A percentile compares a stretch with the other conserved stretches of the same genome.
phyloP scores from a whole-genome alignment of 177 flowering plant species.

The Vitis hybrid region DNA sequence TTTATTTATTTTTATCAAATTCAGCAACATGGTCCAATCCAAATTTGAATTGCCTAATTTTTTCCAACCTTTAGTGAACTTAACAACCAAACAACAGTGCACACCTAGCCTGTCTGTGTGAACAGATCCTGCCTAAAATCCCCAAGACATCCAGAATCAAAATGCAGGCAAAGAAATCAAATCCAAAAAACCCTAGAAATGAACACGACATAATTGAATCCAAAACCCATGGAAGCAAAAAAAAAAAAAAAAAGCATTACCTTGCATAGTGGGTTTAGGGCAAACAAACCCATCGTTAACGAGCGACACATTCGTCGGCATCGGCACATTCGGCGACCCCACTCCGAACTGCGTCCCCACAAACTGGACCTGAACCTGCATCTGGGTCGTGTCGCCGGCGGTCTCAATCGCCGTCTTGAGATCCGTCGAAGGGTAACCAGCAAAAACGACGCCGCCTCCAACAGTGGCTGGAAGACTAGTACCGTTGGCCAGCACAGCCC shows the following conservation, averaged over 20 bases:
- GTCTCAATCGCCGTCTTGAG: slow-evolving; percentile 54
- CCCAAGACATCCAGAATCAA: too few species aligned
- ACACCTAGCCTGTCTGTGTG: too few species aligned
- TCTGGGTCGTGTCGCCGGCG: slow-evolving; percentile 57
- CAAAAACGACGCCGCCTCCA: slow-evolving; percentile 48
- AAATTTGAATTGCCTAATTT: too few species aligned
- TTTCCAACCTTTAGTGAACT: too few species aligned
- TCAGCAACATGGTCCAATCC: too few species aligned
- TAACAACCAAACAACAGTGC: too few species aligned
- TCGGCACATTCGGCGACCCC: slow-evolving; percentile 32
- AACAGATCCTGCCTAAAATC: too few species aligned
- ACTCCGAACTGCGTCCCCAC: slow-evolving; percentile 65
- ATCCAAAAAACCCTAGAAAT: not conserved
- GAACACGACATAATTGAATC: not conserved
- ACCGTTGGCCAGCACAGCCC: slow-evolving; percentile 52
- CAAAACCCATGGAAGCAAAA: not conserved
- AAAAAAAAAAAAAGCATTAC: slow-evolving; percentile 16
- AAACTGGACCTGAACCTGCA: slow-evolving; percentile 39
- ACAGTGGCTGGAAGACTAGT: slow-evolving; percentile 39
- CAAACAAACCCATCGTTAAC: slow-evolving; percentile 58
- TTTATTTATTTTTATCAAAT: too few species aligned
- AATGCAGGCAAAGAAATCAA: too few species aligned
- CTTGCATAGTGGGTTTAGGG: slow-evolving; percentile 30
- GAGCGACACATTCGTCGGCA: slow-evolving; percentile 42
- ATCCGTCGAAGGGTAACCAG: slow-evolving; percentile 53